Base-by-base conservation (phyloP, 768 basidiomycete genomes). In the Grammothele lineata region DNA sequence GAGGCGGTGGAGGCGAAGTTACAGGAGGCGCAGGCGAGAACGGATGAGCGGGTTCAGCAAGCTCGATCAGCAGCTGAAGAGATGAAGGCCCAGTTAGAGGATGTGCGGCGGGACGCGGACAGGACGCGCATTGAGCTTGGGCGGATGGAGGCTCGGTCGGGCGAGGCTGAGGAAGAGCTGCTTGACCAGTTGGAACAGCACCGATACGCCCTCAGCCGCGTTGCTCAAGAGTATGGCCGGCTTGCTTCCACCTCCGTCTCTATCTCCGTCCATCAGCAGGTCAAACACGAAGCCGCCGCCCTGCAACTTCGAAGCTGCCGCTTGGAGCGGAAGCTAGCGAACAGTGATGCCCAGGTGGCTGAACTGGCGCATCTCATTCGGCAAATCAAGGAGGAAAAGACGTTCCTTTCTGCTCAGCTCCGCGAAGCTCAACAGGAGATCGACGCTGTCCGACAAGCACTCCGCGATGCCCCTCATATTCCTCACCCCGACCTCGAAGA, bases 301-400 rank as follows among this genome's bases (percentile, higher is more conserved):
- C 68, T 84, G 27, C 73, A 73, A 45, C 53, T 76, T 9, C 73
- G 69, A 7, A 64, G 68, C 21, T 62, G 71, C 22, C 79, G 84
- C 23, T 65, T 87, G 11, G 79, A 85, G 55, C 78, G 86, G 49
- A 86, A 83, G 61, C 68, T 87, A 12, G 78, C 77, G 33, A 85
- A 83, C 56, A 70, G 83, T 4, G 81, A 87, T 45, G 78, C 66
- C 15, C 85, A 88, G 58, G 81, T 85, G 18, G 62, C 68, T 11
- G 85, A 87, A 50, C 66, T 89, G 7, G 78, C 79, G 1, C 66
- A 77, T 49, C 73, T 88, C 34, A 70, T 85, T 55, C 80, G 83
- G 21, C 75, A 79, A 22, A 64, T 68, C 22, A 74, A 74, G 37
- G 77, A 81, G 12, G 71, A 79, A 41, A 85, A 76, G 51, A 50